Percentiles rank a stretch among this genome's conserved stretches.
Evolutionary conservation across 2,329 filamentous ascomycete species (phyloP).

Genomic region (Colletotrichum orbiculare): DNA sequence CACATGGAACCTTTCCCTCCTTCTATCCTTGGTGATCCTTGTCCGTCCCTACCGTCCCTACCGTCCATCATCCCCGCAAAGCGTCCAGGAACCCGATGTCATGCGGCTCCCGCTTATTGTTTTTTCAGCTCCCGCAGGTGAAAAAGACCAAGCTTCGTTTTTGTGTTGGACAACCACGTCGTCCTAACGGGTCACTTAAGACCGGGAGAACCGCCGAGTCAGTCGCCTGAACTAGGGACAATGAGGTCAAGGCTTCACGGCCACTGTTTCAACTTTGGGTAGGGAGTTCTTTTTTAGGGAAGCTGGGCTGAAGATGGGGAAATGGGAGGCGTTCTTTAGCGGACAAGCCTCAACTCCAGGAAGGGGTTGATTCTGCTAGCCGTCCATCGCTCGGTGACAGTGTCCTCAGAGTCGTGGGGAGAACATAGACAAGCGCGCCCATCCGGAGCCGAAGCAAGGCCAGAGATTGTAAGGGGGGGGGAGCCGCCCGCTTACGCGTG

Average conservation of each 20-base stretch:
- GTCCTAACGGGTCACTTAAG: slow-evolving; percentile 8
- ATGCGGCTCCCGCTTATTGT: slow-evolving; percentile 24
- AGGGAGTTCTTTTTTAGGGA: slow-evolving; percentile 27
- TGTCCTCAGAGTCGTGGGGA: slow-evolving; percentile 6
- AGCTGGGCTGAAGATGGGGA: slow-evolving; percentile 11
- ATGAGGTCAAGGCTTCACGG: slow-evolving; percentile 16
- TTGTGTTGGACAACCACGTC: background rate
- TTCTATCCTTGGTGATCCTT: background rate
- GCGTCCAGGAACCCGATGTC: slow-evolving; percentile 24
- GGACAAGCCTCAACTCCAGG: slow-evolving; percentile 33
- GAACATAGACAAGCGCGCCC: slow-evolving; percentile 17
- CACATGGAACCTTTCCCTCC: slow-evolving; percentile 29
- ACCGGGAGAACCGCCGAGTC: slow-evolving; percentile 22
- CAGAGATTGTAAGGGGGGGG: no score
- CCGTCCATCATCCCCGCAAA: slow-evolving; percentile 22
- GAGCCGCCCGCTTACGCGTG: slow-evolving; percentile 13
- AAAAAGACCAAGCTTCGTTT: slow-evolving; percentile 6
- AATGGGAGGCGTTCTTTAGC: slow-evolving; percentile 13
- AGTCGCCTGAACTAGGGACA: slow-evolving; percentile 19
- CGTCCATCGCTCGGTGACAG: slow-evolving; percentile 8
- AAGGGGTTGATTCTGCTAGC: slow-evolving; percentile 20
- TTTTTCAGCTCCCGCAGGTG: slow-evolving; percentile 10
- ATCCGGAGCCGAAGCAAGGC: slow-evolving; percentile 24
- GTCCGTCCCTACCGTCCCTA: background rate
- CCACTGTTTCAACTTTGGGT: slow-evolving; percentile 36